Evolutionary conservation across 768 basidiomycete genomes (phyloP), one percentile per base, ranked within the genome.

Genomic region (Suillus bovinus): DNA sequence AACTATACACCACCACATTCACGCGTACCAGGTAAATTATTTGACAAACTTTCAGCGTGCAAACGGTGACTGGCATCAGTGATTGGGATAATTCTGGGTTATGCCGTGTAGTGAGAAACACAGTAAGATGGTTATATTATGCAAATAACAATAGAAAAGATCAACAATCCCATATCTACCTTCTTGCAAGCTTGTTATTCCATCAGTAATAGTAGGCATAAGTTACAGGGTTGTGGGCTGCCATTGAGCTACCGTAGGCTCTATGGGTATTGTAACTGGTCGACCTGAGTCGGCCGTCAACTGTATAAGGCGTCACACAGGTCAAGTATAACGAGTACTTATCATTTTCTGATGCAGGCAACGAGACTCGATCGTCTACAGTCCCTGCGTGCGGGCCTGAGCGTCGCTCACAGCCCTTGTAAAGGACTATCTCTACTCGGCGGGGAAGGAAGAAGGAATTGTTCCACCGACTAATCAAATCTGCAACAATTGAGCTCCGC

Each of bases 401-500:
- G 64, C 89, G 86, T 39, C 89, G 84, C 73, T 91, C 87, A 52
- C 82, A 83, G 39, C 92, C 92, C 70, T 86, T 89, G 79, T 85
- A 94, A 17, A 94, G 79, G 41, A 91, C 80, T 49, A 91, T 75
- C 67, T 94, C 92, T 20, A 90, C 84, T n/a, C 88, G 86, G 42
- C 92, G 90, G 38, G 80, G 75, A 61, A 81, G 69, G 81, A 93
- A 93, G 77, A 92, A 94, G 9, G 84, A 85, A 27, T 76, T 71
- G 71, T 94, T 94, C 92, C 92, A 94, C 36, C 88, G 76, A 64
- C 92, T 85, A 65, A 94, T 78, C 31, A 93, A 80, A 69, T 91
- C 89, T 20, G 83, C 84, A 16, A 84, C 75, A 52, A 92, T 78
- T 10, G 75, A 78, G 31, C 89, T 81, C 16, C 86, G 83, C 33